Evolutionary conservation across 2,329 filamentous ascomycete genomes (phyloP).

Genomic region (Apiospora koreana): DNA sequence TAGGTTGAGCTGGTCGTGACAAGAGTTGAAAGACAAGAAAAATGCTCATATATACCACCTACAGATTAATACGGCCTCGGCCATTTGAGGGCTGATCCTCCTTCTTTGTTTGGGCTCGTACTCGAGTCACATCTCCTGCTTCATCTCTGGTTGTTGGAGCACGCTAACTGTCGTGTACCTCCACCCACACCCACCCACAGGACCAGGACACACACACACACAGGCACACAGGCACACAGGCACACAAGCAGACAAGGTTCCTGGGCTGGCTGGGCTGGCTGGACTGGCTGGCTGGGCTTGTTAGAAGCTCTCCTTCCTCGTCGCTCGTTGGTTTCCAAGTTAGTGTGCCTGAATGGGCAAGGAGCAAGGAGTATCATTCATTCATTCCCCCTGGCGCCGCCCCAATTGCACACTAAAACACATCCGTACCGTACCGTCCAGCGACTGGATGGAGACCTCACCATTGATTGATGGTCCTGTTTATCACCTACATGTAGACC

Average conservation of each 20-base stretch:
- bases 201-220: background rate
- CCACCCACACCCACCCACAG: background rate
- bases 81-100: background rate
- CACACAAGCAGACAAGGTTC: background rate
- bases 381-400: constrained; percentile 5
- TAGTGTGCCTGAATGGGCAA: constrained; percentile 8
- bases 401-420: constrained; percentile 1
- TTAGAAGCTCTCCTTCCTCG: background rate
- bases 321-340: background rate
- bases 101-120: constrained; percentile 3
- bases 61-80: background rate
- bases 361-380: constrained; percentile 4
- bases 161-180: background rate
- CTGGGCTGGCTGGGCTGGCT: background rate
- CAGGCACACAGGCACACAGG: background rate
- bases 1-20: background rate
- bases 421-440: background rate
- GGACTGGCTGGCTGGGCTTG: background rate
- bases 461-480: constrained; percentile 9
- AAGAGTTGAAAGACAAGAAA: background rate
- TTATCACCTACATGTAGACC: constrained; percentile 3
- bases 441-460: constrained; percentile 4
- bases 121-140: constrained; percentile 6
- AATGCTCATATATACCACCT: background rate
- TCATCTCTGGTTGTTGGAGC: constrained; percentile 7